Evolutionary conservation across 129 eudicot species (phyloP).

Genomic region (Ambrosia artemisiifolia): DNA sequence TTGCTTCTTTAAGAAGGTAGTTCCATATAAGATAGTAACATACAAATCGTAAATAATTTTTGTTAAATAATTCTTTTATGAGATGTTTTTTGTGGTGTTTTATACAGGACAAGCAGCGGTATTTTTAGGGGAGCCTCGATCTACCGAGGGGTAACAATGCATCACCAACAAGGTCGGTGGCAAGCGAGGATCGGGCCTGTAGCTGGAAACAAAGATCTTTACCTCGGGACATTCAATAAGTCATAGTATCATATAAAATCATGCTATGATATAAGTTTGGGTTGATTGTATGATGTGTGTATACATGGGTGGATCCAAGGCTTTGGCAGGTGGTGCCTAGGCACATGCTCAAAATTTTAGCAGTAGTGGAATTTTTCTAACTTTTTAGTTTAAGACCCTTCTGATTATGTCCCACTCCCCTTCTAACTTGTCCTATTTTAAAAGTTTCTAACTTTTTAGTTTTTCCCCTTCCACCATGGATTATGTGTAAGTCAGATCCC

Average conservation of each 20-base stretch:
- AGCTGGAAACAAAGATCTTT: constrained; percentile 93
- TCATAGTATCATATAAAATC: background rate
- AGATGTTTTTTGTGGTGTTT: background rate
- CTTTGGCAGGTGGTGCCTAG: no score
- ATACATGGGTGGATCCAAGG: no score
- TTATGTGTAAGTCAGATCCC: no score
- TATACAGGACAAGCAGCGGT: constrained; percentile 81
- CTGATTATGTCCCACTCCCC: no score
- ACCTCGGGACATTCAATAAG: constrained; percentile 87
- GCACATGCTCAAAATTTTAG: no score
- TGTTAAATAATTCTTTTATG: background rate
- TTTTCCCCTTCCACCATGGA: no score
- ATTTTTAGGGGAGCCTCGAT: constrained; percentile 94
- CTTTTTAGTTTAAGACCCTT: no score
- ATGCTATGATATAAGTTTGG: no score
- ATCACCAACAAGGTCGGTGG: constrained; percentile 98
- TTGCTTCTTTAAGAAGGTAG: constrained; percentile 84
- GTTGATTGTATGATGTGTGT: background rate
- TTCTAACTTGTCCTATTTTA: no score
- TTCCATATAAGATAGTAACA: background rate
- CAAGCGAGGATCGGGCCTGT: constrained; percentile 99
- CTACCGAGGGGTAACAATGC: constrained; percentile 93
- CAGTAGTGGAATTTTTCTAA: no score
- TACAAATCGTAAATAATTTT: background rate
- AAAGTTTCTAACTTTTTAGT: no score